Evolutionary conservation across 2,329 filamentous ascomycete species (phyloP).

Genomic region (Aphanocladium album): DNA sequence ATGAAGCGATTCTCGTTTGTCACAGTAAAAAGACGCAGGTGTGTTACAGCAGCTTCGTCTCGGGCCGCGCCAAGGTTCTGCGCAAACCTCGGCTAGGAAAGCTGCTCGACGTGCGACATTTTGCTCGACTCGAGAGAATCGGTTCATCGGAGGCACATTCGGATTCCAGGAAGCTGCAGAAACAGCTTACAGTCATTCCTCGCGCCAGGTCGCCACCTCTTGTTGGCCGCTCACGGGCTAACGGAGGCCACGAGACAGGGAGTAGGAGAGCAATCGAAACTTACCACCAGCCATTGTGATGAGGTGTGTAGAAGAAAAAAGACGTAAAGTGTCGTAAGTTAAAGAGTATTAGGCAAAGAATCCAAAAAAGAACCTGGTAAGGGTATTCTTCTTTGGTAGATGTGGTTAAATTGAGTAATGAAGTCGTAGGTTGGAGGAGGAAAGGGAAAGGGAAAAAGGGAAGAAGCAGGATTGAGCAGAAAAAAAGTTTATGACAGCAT

Average conservation of each 20-base stretch:
- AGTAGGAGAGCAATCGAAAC: constrained; percentile 22
- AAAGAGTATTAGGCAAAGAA: constrained; percentile 16
- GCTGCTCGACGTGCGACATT: constrained; percentile 8
- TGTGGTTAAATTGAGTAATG: constrained; percentile 13
- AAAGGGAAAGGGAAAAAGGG: constrained; percentile 18
- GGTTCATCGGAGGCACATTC: background rate
- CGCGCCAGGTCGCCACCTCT: background rate
- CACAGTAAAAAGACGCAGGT: background rate
- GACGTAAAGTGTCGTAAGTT: constrained; percentile 18
- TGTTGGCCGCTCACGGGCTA: background rate
- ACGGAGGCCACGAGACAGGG: constrained; percentile 1
- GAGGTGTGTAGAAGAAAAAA: constrained; percentile 16
- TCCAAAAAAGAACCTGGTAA: constrained; percentile 17
- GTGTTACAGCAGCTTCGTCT: background rate
- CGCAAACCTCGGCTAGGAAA: background rate
- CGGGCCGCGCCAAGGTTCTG: background rate
- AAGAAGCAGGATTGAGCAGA: constrained; percentile 20
- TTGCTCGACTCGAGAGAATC: background rate
- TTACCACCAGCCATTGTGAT: constrained; percentile 44
- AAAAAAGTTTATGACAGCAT: constrained; percentile 39
- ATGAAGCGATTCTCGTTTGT: background rate
- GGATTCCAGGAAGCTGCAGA: background rate
- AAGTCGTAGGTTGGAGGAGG: constrained; percentile 17
- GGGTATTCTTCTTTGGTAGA: constrained; percentile 17
- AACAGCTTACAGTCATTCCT: background rate